These are phyloP conservation scores for Colletotrichum scovillei DNA, from an alignment of 2,329 filamentous ascomycete genomes.

Conservation along the genomic window DNA sequence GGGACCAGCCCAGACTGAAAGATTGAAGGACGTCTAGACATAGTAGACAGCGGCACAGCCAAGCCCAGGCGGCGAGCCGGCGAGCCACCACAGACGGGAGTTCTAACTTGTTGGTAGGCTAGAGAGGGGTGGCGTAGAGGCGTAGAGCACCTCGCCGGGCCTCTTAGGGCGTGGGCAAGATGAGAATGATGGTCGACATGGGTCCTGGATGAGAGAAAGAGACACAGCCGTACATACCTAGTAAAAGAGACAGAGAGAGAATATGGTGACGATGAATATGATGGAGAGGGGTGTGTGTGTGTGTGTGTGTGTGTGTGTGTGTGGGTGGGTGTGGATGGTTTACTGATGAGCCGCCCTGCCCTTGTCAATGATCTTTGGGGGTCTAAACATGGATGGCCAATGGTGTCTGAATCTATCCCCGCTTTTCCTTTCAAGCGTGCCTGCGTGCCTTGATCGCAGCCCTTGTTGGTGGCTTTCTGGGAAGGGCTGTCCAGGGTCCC, in stretches of 20 bases:
- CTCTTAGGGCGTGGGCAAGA: background rate
- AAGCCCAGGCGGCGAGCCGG: no score
- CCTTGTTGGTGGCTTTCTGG: constrained; percentile 1
- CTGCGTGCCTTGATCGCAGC: background rate
- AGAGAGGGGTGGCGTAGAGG: background rate
- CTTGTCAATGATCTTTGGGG: constrained; percentile 12
- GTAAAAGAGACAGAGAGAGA: background rate
- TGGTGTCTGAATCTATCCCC: constrained; percentile 10
- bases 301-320: no score
- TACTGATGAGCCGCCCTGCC: background rate
- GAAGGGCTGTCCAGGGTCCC: background rate
- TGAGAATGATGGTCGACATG: background rate
- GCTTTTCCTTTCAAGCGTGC: constrained; percentile 29
- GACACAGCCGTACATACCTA: background rate
- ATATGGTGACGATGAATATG: background rate
- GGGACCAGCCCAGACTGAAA: background rate
- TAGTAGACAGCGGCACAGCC: no score
- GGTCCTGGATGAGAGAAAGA: background rate
- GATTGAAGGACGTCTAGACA: background rate
- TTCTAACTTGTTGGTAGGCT: background rate
- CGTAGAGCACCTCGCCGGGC: background rate
- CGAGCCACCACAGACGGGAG: background rate
- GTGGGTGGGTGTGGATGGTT: background rate
- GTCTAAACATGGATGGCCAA: constrained; percentile 17
- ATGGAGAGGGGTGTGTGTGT: no score